phyloP scores from a whole-genome alignment of 108 stramenopile genomes.

The Poteriospumella lacustris region DNA sequence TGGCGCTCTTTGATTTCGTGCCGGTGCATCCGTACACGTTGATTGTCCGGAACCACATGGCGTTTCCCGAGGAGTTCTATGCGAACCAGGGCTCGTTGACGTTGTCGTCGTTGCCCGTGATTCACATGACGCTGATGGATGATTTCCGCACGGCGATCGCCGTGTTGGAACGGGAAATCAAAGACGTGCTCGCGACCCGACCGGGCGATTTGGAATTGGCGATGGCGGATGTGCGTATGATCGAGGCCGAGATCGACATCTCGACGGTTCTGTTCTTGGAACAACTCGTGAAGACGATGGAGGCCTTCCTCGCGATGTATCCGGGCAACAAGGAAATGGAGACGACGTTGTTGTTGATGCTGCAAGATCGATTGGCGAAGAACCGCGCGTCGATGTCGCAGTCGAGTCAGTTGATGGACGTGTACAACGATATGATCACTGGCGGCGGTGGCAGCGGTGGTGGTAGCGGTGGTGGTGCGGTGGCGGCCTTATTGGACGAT shows the following conservation, averaged over 20 bases:
- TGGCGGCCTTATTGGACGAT: background rate
- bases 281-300: background rate
- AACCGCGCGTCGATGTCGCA: background rate
- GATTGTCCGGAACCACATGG: background rate
- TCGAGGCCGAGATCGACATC: background rate
- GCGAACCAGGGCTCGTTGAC: background rate
- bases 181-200: background rate
- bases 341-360: background rate
- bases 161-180: background rate
- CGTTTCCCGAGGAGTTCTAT: constrained; percentile 3
- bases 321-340: background rate
- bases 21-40: constrained; percentile 61
- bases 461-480: no score
- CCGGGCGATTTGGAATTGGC: background rate
- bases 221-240: background rate
- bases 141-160: constrained; percentile 3
- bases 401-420: no score
- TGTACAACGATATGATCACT: no score
- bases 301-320: no score
- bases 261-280: background rate
- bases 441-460: no score
- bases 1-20: constrained; percentile 82
- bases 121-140: background rate
- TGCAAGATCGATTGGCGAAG: background rate
- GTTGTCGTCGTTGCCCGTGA: background rate